These are phyloP conservation scores for Colletotrichum tropicale DNA, from an alignment of 2,329 filamentous ascomycete species.

Conservation along the genomic window DNA sequence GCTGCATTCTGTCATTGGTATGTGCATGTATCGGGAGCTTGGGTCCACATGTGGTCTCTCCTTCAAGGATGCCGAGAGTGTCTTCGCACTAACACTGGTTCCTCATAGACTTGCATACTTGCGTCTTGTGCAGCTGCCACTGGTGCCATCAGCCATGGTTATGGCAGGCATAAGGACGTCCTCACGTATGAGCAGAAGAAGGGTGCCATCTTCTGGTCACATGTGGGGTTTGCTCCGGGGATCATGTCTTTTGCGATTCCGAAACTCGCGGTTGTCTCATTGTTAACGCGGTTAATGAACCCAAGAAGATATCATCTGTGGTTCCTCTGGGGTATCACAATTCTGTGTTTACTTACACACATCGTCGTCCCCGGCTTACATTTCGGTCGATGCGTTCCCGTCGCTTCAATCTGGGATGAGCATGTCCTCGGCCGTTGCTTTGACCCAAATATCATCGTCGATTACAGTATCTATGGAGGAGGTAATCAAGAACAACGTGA, in stretches of 20 bases:
- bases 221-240: slow-evolving; percentile 40
- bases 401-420: slow-evolving; percentile 41
- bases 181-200: slow-evolving; percentile 32
- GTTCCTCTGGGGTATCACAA: slow-evolving; percentile 41
- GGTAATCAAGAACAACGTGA: neutral
- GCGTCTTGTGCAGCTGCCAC: slow-evolving; percentile 36
- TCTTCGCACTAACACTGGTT: neutral
- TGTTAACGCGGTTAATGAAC: slow-evolving; percentile 42
- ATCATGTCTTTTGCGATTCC: slow-evolving; percentile 43
- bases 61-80: neutral
- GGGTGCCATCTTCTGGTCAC: slow-evolving; percentile 35
- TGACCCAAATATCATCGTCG: slow-evolving; percentile 36
- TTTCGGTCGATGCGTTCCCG: slow-evolving; percentile 46
- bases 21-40: neutral
- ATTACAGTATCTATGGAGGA: slow-evolving; percentile 26
- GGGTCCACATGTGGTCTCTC: neutral
- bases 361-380: slow-evolving; percentile 39
- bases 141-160: slow-evolving; percentile 38
- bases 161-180: slow-evolving; percentile 39
- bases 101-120: neutral
- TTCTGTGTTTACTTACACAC: slow-evolving; percentile 32
- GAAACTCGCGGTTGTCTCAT: slow-evolving; percentile 43
- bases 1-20: neutral
- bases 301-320: slow-evolving; percentile 34
- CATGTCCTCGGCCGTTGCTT: slow-evolving; percentile 37